Evolutionary conservation across 1,139 yeast genomes (phyloP).

Genomic region (Debaryomyces singareniensis): DNA sequence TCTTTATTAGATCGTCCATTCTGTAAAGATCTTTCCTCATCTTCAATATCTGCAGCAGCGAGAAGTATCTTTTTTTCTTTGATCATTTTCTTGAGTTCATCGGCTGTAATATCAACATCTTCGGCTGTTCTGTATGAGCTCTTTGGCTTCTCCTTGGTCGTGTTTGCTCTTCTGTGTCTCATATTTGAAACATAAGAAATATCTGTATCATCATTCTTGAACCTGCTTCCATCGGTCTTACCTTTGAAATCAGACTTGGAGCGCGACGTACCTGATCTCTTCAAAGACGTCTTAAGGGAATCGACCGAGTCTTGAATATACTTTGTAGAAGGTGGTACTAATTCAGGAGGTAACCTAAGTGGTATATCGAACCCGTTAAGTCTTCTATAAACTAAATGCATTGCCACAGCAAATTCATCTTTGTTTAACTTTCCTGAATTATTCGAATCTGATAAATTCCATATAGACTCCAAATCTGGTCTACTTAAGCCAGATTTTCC

Average conservation of each 20-base stretch:
- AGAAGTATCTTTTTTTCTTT: constrained; percentile 65
- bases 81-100: constrained; percentile 54
- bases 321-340: constrained; percentile 76
- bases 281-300: constrained; percentile 36
- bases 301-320: constrained; percentile 42
- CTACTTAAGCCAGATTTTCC: constrained; percentile 86
- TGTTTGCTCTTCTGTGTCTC: constrained; percentile 47
- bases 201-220: constrained; percentile 61
- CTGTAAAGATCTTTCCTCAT: constrained; percentile 37
- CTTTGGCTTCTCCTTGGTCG: constrained; percentile 8
- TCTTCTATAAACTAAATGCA: constrained; percentile 74
- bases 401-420: constrained; percentile 77
- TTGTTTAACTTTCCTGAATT: constrained; percentile 68
- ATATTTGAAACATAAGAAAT: constrained; percentile 62
- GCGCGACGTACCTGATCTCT: constrained; percentile 34
- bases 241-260: constrained; percentile 12
- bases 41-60: constrained; percentile 68
- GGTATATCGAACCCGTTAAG: constrained; percentile 75
- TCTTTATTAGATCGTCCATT: constrained; percentile 8
- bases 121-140: constrained; percentile 14
- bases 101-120: constrained; percentile 30
- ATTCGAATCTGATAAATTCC: constrained; percentile 75
- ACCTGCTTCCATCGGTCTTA: constrained; percentile 51
- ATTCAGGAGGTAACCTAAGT: constrained; percentile 60
- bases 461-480: constrained; percentile 78